phyloP scores from a whole-genome alignment of 2,329 filamentous ascomycete species.

The Xylariaceae sp. region DNA sequence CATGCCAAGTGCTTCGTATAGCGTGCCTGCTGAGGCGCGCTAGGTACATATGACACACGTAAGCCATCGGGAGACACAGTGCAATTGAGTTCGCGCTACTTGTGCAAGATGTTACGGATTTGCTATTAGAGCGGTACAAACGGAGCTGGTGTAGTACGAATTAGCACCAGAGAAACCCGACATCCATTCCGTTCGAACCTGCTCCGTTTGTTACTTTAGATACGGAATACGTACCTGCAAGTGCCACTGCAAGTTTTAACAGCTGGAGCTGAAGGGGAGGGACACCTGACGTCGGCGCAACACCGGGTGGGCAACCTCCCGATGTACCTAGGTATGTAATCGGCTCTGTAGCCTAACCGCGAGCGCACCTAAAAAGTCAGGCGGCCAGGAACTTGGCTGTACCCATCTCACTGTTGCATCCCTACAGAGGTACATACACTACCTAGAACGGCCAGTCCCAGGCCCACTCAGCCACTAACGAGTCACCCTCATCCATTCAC shows the following conservation, averaged over 20 bases:
- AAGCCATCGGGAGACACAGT: background rate
- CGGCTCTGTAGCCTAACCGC: background rate
- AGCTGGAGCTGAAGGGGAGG: background rate
- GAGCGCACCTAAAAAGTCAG: too few species aligned
- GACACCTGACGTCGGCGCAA: background rate
- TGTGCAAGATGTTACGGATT: background rate
- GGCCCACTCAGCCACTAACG: constrained; percentile 16
- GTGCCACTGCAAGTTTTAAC: too few species aligned
- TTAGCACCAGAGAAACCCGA: too few species aligned
- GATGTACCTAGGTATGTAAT: background rate
- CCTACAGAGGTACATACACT: background rate
- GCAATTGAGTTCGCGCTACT: background rate
- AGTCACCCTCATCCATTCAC: constrained; percentile 9
- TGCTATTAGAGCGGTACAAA: too few species aligned
- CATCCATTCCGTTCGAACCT: too few species aligned
- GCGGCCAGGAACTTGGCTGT: too few species aligned
- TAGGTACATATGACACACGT: background rate
- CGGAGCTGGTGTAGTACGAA: too few species aligned
- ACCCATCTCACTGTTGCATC: background rate
- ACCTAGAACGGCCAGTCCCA: background rate
- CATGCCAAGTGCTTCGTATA: background rate
- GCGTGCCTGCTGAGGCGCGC: background rate
- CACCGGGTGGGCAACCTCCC: background rate
- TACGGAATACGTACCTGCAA: too few species aligned
- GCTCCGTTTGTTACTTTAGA: too few species aligned